Evolutionary conservation across 2,329 filamentous ascomycete genomes (phyloP).

Genomic region (Alternaria alternata): DNA sequence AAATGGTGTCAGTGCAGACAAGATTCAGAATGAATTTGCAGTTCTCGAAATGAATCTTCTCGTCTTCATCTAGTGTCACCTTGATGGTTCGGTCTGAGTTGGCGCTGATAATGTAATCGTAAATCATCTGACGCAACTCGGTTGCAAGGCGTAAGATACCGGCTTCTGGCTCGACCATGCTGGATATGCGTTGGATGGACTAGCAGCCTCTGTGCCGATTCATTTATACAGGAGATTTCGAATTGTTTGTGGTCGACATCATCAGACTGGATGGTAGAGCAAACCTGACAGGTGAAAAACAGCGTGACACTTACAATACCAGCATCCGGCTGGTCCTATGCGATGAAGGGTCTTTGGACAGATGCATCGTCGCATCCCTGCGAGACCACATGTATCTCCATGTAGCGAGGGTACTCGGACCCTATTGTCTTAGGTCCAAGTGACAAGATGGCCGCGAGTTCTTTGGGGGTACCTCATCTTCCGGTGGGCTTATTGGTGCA

Average conservation of each 20-base stretch:
- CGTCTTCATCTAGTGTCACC: neutral
- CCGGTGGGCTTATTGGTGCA: neutral
- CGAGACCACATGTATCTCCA: neutral
- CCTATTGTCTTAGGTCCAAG: no score
- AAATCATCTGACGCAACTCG: neutral
- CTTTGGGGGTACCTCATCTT: neutral
- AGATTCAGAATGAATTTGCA: neutral
- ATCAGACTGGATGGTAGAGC: no score
- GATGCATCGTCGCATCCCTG: neutral
- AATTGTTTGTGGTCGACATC: neutral
- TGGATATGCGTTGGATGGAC: neutral
- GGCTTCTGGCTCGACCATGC: neutral
- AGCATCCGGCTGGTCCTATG: accelerated
- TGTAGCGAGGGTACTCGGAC: neutral
- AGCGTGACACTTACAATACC: neutral
- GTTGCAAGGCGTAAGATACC: neutral
- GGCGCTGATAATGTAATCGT: neutral
- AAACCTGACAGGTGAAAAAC: neutral
- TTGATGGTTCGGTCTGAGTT: neutral
- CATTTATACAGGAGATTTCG: neutral
- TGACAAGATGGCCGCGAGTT: neutral
- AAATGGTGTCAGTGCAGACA: neutral
- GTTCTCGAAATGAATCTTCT: neutral
- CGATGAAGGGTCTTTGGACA: neutral
- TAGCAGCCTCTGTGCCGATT: neutral